These are phyloP conservation scores for Aspergillus biplanus DNA, from an alignment of 495 filamentous ascomycete genomes.

Conservation along the genomic window DNA sequence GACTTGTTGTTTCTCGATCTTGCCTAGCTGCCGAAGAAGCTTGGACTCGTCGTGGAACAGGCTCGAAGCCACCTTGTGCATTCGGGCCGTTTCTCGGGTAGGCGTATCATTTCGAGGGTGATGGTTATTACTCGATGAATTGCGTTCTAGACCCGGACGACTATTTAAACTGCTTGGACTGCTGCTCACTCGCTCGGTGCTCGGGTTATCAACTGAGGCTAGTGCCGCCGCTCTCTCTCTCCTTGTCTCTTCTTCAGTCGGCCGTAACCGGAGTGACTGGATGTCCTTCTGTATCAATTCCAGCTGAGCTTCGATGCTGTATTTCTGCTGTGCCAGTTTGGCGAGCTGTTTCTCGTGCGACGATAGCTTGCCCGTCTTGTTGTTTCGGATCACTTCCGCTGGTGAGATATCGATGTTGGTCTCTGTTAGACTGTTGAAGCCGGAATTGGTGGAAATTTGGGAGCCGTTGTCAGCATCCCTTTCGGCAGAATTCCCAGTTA, in stretches of 20 bases:
- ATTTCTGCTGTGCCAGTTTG: slow-evolving; percentile 73
- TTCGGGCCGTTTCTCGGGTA: slow-evolving; percentile 24
- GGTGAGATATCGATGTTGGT: slow-evolving; percentile 28
- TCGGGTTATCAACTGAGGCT: slow-evolving; percentile 11
- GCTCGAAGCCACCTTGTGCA: slow-evolving; percentile 35
- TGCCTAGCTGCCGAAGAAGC: slow-evolving; percentile 16
- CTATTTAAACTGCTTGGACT: slow-evolving; percentile 23
- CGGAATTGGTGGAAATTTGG: slow-evolving; percentile 32
- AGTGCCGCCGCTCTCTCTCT: slow-evolving; percentile 27
- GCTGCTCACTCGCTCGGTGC: slow-evolving; percentile 23
- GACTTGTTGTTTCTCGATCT: slow-evolving; percentile 14
- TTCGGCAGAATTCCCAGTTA: neutral
- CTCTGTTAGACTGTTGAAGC: slow-evolving; percentile 27
- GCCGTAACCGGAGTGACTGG: slow-evolving; percentile 35
- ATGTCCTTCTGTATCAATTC: slow-evolving; percentile 48
- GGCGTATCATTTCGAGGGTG: neutral
- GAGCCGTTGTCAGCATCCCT: slow-evolving; percentile 27
- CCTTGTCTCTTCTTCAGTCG: slow-evolving; percentile 51
- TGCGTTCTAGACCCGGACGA: slow-evolving; percentile 2
- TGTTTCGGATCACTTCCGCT: slow-evolving; percentile 32
- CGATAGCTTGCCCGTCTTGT: slow-evolving; percentile 41
- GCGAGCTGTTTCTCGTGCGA: slow-evolving; percentile 72
- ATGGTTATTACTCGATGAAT: slow-evolving; percentile 19
- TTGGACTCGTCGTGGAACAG: slow-evolving; percentile 44
- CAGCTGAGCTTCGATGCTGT: slow-evolving; percentile 71